Evolutionary conservation across 192 early-diverging fungal species (phyloP).

Genomic region (Pilobolus umbonatus): DNA sequence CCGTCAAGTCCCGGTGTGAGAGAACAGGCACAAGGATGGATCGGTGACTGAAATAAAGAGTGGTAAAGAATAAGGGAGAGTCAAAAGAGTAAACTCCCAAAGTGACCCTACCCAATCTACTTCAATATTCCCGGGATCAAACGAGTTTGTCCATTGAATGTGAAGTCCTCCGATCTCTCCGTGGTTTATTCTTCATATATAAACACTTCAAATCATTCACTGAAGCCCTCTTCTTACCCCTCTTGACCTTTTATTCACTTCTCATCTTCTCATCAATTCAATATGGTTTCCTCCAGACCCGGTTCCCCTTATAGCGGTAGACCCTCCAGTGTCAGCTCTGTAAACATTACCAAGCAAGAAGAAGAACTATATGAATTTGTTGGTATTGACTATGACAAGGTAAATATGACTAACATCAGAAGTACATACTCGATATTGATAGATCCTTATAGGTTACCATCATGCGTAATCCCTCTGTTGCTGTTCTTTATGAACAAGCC

Average conservation of each 20-base stretch:
- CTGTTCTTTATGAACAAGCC: slow-evolving; percentile 92
- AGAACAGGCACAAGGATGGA: no score
- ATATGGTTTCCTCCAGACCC: slow-evolving; percentile 27
- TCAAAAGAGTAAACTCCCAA: no score
- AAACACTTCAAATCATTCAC: no score
- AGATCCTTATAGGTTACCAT: slow-evolving; percentile 50
- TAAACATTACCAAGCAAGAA: slow-evolving; percentile 44
- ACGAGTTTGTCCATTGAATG: no score
- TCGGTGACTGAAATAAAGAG: no score
- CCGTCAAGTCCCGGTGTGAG: no score
- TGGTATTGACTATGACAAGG: slow-evolving; percentile 75
- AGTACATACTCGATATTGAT: not conserved
- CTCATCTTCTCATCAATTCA: slow-evolving; percentile 1
- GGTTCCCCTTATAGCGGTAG: slow-evolving; percentile 22
- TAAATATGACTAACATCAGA: slow-evolving; percentile 1
- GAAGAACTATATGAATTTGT: slow-evolving; percentile 64
- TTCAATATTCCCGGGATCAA: no score
- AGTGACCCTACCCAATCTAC: no score
- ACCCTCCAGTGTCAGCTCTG: slow-evolving; percentile 26
- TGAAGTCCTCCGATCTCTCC: no score
- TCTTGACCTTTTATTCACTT: slow-evolving; percentile 23
- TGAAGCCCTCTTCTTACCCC: no score
- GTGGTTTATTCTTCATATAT: no score
- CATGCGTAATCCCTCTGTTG: slow-evolving; percentile 77
- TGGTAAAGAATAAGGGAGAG: no score